These are phyloP conservation scores for Fraxinus velutina DNA, from an alignment of 305 asterid species.

Conservation along the genomic window DNA sequence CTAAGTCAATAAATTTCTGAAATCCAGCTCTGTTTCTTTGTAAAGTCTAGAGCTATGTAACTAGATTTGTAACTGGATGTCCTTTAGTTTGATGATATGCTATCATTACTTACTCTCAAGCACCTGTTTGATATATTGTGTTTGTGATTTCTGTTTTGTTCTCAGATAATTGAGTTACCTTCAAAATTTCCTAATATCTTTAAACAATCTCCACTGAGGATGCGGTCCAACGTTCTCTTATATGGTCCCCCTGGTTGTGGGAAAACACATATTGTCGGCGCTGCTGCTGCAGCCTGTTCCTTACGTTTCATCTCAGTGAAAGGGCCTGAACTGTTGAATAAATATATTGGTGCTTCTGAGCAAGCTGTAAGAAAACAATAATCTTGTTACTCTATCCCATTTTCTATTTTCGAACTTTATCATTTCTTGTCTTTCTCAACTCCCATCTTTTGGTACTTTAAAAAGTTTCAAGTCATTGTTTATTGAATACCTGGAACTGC, in stretches of 20 bases:
- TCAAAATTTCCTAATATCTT: slow-evolving; percentile 82
- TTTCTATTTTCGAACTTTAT: not conserved
- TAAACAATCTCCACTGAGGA: slow-evolving; percentile 80
- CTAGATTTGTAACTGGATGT: not conserved
- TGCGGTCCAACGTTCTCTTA: slow-evolving; percentile 93
- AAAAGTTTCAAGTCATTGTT: not conserved
- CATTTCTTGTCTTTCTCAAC: not conserved
- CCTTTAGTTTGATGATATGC: not conserved
- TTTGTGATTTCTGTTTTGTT: slow-evolving; percentile 9
- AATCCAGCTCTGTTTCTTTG: slow-evolving; percentile 13
- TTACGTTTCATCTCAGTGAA: slow-evolving; percentile 91
- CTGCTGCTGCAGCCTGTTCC: slow-evolving; percentile 97
- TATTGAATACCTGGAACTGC: not conserved
- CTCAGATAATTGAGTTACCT: slow-evolving; percentile 89
- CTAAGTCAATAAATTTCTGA: not conserved
- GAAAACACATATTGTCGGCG: slow-evolving; percentile 95
- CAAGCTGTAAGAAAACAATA: slow-evolving; percentile 71
- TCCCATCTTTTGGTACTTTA: not conserved
- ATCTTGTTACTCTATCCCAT: slow-evolving; percentile 3
- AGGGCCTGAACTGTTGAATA: slow-evolving; percentile 96
- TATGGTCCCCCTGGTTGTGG: slow-evolving; percentile 99
- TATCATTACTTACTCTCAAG: not conserved
- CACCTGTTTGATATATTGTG: not conserved
- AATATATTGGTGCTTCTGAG: slow-evolving; percentile 98
- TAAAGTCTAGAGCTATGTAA: not conserved